phyloP scores from a whole-genome alignment of 345 rosid species.

The Mallotus nudiflorus region DNA sequence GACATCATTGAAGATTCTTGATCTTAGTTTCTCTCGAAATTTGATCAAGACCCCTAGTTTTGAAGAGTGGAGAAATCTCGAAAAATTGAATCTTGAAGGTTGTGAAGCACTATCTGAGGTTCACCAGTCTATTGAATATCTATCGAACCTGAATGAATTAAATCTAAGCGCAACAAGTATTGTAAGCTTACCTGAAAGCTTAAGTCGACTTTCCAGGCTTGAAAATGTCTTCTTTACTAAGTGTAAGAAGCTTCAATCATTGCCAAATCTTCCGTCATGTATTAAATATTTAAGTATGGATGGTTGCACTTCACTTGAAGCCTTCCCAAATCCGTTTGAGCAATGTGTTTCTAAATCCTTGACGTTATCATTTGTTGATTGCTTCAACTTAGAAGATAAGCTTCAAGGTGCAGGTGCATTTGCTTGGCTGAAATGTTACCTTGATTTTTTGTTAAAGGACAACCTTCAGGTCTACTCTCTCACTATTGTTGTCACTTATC shows the following conservation, averaged over 20 bases:
- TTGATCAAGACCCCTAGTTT: slow-evolving; percentile 10
- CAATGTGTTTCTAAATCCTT: too few species aligned
- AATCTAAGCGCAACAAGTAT: slow-evolving; percentile 4
- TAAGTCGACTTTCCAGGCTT: slow-evolving; percentile 12
- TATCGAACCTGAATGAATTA: neutral
- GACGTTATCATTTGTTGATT: too few species aligned
- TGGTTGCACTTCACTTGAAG: too few species aligned
- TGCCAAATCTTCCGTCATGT: neutral
- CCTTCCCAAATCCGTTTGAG: too few species aligned
- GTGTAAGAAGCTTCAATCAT: neutral
- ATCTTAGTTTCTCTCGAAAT: too few species aligned
- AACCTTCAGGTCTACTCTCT: too few species aligned
- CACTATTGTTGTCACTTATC: too few species aligned
- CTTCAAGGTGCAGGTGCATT: too few species aligned
- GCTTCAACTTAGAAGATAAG: too few species aligned
- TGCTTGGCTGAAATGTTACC: too few species aligned
- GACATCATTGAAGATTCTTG: too few species aligned
- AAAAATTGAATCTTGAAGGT: neutral
- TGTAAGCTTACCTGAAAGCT: neutral
- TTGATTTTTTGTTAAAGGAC: too few species aligned
- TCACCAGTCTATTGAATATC: neutral
- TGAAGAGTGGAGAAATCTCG: neutral
- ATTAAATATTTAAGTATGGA: neutral
- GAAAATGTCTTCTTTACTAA: neutral
- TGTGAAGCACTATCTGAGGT: slow-evolving; percentile 13